Evolutionary conservation across 768 basidiomycete species (phyloP), one percentile per base, ranked within the genome.

Genomic region (Amanita inopinata): DNA sequence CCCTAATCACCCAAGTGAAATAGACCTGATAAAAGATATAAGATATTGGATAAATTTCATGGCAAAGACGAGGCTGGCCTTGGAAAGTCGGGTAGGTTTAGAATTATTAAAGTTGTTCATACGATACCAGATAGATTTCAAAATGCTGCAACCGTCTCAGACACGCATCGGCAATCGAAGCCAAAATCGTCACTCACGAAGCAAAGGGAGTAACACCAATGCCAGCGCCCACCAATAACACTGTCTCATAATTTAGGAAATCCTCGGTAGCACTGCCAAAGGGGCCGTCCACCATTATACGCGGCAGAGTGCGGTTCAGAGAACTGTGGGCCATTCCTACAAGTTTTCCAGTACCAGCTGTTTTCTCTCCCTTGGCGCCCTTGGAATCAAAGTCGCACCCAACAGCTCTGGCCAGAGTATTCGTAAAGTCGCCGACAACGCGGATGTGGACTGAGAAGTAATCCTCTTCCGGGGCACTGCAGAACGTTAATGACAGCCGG

Each of bases 191-290:
- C 46, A 62, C 88, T 70, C 56, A 93, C 82, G 86, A 89, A 40
- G 93, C 91, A 53, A 97, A 96, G 2, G 93, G 93, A 0, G 93
- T 96, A 25, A 96, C 91, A 52, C 93, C 93, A 48, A 98, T 97
- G 61, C 93, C 94, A 43, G 86, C 91, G 50, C 90, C 92, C 35
- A 93, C 87, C 28, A 96, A 76, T 23, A 94, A 63, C 25, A 92
- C 73, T 1, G 88, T 85, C 64, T 96, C 91, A 51, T 78, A 92
- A 42, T 89, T 90, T 57, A 87, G 67, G 57, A 86, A 93, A 57
- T 93, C 90, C 59, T 98, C 93, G 31, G 79, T 82, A 6, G 93
- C 90, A 47, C 78, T 82, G 10, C 93, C 93, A 56, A 96, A 97
- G 3, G 93, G 93, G 11, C 92, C 93, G 54, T 97, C 93, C 38